These are phyloP conservation scores for Apostasia shenzhenica DNA, from an alignment of 106 monocot species.

Conservation along the genomic window DNA sequence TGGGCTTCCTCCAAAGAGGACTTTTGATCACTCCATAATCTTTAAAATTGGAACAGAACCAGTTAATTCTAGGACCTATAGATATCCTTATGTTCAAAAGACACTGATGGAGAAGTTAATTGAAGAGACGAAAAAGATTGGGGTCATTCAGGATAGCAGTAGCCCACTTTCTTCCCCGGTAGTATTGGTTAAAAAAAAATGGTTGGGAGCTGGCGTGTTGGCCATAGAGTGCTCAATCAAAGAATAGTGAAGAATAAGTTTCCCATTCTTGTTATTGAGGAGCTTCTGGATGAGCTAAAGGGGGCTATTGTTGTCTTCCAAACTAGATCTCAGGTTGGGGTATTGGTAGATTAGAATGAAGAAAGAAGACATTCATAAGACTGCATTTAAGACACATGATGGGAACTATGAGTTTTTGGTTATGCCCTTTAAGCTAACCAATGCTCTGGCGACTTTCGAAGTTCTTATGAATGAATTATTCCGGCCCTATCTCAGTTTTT, in stretches of 20 bases:
- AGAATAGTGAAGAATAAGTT: not conserved
- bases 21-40: not conserved
- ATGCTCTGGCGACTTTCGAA: not conserved
- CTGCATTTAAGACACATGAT: not conserved
- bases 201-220: too few relatives aligned
- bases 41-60: not conserved
- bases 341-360: too few relatives aligned
- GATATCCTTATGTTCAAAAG: not conserved
- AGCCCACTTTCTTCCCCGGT: slow-evolving; percentile 1
- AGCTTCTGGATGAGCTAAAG: not conserved
- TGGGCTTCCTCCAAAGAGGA: not conserved
- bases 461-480: not conserved
- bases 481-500: not conserved
- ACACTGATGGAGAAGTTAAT: not conserved
- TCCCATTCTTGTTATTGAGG: not conserved
- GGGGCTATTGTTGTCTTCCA: not conserved
- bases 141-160: not conserved
- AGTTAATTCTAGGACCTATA: not conserved
- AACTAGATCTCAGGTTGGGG: too few relatives aligned
- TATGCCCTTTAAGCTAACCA: not conserved
- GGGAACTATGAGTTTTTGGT: not conserved
- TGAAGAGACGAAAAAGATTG: not conserved
- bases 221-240: too few relatives aligned
- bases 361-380: not conserved
- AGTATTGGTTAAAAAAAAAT: slow-evolving; percentile 1